A percentile compares a stretch with the other conserved stretches of the same genome.
These are phyloP conservation scores for Coemansia sp. DNA, from an alignment of 192 early-diverging fungal genomes.

Conservation along the genomic window DNA sequence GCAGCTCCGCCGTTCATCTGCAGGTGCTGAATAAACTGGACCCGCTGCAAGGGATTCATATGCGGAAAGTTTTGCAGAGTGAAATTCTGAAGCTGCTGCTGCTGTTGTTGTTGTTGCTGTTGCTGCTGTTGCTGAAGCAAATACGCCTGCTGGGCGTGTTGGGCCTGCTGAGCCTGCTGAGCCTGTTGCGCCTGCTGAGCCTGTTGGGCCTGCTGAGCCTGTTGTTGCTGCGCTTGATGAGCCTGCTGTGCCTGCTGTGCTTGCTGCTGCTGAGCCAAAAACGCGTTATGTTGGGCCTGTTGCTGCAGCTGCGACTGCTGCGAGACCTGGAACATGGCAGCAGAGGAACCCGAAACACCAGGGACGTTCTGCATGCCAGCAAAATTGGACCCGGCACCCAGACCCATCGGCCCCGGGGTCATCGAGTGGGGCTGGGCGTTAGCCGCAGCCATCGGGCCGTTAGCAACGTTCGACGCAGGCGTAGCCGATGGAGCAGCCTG, in stretches of 20 bases:
- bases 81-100: slow-evolving; percentile 4
- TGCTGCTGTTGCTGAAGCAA: slow-evolving; percentile 22
- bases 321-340: slow-evolving; percentile 17
- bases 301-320: slow-evolving; percentile 22
- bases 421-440: slow-evolving; percentile 1
- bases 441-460: slow-evolving; percentile 14
- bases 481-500: slow-evolving; percentile 17
- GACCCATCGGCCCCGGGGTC: slow-evolving; percentile 8
- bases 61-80: slow-evolving; percentile 11
- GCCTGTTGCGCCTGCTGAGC: too few species aligned
- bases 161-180: too few species aligned
- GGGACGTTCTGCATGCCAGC: not conserved
- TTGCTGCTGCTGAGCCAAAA: slow-evolving; percentile 20
- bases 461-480: not conserved
- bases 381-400: not conserved
- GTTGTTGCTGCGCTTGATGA: too few species aligned
- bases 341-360: not conserved
- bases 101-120: slow-evolving; percentile 16
- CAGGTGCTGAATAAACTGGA: slow-evolving; percentile 33
- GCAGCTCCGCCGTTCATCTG: slow-evolving; percentile 11
- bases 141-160: slow-evolving; percentile 15
- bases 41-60: slow-evolving; percentile 22
- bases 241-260: too few species aligned
- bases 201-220: too few species aligned
- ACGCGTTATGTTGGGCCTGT: slow-evolving; percentile 9